These are phyloP conservation scores for Microdochium bolleyi DNA, from an alignment of 2,329 filamentous ascomycete genomes.

Conservation along the genomic window DNA sequence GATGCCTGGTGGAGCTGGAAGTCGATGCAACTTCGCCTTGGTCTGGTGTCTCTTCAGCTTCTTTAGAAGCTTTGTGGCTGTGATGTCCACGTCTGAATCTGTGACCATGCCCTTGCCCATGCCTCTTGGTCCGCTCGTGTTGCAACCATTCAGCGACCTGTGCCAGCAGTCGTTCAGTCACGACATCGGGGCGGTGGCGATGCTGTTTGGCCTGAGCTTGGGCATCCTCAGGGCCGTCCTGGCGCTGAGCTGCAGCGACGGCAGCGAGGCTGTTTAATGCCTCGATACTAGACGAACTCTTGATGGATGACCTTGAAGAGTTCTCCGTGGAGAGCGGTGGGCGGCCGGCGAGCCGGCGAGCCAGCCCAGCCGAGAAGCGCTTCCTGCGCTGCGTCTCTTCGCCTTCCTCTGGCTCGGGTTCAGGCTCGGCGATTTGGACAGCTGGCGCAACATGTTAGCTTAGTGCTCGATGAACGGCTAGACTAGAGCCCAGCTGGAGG, in stretches of 20 bases:
- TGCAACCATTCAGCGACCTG: constrained; percentile 81
- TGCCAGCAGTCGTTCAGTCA: constrained; percentile 52
- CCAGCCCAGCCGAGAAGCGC: constrained; percentile 34
- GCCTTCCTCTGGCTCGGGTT: constrained; percentile 10
- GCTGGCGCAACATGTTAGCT: constrained; percentile 24
- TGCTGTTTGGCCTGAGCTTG: constrained; percentile 21
- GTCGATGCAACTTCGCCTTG: constrained; percentile 3
- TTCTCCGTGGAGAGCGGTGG: constrained; percentile 22
- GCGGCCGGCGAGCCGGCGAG: constrained; percentile 35
- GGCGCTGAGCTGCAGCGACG: constrained; percentile 12
- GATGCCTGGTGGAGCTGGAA: constrained; percentile 7
- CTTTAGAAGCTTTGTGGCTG: constrained; percentile 5
- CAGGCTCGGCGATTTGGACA: constrained; percentile 51
- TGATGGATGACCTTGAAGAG: constrained; percentile 36
- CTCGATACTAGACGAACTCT: constrained; percentile 21
- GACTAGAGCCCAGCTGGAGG: too few species aligned
- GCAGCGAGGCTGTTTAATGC: constrained; percentile 13
- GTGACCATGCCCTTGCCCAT: constrained; percentile 15
- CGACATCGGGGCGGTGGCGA: constrained; percentile 23
- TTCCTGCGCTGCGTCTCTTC: constrained; percentile 15
- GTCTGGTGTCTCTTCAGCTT: constrained; percentile 3
- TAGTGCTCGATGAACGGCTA: too few species aligned
- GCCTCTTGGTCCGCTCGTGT: constrained; percentile 61
- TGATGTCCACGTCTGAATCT: constrained; percentile 6
- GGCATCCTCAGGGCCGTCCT: constrained; percentile 14